These are phyloP conservation scores for Pouteria glomerata DNA, from an alignment of 148 eudicot genomes.

Conservation along the genomic window DNA sequence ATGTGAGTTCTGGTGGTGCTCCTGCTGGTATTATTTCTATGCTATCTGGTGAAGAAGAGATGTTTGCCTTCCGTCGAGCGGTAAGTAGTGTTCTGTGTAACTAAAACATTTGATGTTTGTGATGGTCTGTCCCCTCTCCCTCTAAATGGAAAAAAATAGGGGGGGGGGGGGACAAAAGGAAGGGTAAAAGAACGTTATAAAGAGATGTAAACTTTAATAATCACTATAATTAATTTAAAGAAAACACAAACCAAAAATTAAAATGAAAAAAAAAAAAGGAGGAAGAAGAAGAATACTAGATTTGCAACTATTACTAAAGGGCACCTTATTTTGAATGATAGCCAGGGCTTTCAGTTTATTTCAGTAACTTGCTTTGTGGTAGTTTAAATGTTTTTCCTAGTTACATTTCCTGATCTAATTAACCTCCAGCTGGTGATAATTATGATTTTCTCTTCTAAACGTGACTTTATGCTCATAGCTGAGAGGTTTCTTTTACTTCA, in stretches of 20 bases:
- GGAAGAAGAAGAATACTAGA: neutral
- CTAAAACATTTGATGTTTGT: neutral
- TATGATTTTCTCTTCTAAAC: too few species aligned
- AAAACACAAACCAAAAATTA: too few species aligned
- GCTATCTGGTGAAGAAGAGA: conserved; percentile 85
- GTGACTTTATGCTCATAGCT: too few species aligned
- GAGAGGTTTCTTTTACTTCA: too few species aligned
- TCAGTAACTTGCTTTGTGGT: too few species aligned
- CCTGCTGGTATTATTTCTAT: conserved; percentile 69
- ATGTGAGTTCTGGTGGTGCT: conserved; percentile 57
- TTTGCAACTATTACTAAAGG: neutral
- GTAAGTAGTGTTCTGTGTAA: conserved; percentile 33
- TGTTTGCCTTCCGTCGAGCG: conserved; percentile 94
- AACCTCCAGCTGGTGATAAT: too few species aligned
- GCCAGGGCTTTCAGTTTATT: neutral
- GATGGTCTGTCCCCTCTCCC: neutral
- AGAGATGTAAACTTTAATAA: neutral
- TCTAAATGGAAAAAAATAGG: too few species aligned
- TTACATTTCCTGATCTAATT: too few species aligned
- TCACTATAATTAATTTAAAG: neutral
- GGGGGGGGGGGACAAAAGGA: too few species aligned
- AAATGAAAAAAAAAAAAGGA: neutral
- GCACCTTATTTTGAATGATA: neutral
- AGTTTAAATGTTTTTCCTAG: too few species aligned
- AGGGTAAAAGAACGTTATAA: neutral